Base-by-base conservation (phyloP, 2,329 filamentous ascomycete species). In the Claviceps maximensis region DNA sequence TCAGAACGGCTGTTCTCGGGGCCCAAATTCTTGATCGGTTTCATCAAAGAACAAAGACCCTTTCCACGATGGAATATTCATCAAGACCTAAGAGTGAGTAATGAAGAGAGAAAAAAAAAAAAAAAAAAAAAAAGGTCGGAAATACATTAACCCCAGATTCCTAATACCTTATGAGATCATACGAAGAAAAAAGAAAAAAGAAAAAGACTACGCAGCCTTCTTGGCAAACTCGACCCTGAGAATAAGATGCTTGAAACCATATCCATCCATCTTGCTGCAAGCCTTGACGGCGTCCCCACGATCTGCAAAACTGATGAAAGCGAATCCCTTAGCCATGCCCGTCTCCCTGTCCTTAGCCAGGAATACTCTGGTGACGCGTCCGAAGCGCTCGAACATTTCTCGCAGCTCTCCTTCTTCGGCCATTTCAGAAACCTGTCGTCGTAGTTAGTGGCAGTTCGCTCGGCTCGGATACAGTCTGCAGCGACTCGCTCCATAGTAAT, bases 201-300 rank as follows among this genome's bases (percentile, higher is more conserved):
- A 60, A 19, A 23, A 25, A 9, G 55, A 58, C 58, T 70, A 71
- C 64, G 63, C 60, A 61, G 80, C 77, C 74, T 84, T 84, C 77
- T 91, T 93, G 60, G 87, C 87, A 71, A 93, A 93, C 74, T 93
- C 87, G 60, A 93, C 87, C 67, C 86, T 79, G 64, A 93, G 72
- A 69, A 93, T 93, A 63, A 93, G 77, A 74, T 93, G 87, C 71
- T 87, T 86, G 76, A 89, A 91, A 73, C 87, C 87, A 62, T 79
- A 96, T 65, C 93, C 93, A 72, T 98, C 93, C 88, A 98, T 91
- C 80, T 95, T 96, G 74, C 86, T 85, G 74, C 88, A 95, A 42
- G 93, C 93, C 75, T 86, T 87, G 62, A 87, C 87, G 61, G 93
- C 93, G 71, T 98, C 93, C 61, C 77, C 72, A 61, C 93, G 79